Evolutionary conservation across 2,329 filamentous ascomycete genomes (phyloP), one percentile per base, ranked within the genome.

Genomic region (Emericellopsis atlantica): DNA sequence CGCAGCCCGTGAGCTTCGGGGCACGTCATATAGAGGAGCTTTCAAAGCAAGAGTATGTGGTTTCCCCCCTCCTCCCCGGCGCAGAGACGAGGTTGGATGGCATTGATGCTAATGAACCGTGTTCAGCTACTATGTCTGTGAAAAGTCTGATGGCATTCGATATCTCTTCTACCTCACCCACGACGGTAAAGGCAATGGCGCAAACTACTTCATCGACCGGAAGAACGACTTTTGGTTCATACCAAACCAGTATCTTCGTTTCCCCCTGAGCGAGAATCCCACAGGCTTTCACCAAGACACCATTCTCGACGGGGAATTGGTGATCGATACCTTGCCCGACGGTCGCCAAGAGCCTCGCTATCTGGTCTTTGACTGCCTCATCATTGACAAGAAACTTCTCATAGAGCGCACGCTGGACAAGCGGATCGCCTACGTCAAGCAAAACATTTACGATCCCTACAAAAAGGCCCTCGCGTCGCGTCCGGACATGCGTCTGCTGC

Each of bases 191-290:
- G 67, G 66, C 41, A 49, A 56, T 38, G 87, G 93, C 57, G 74
- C 81, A 21, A 84, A 92, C 55, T 95, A 95, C 65, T 72, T 98
- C 43, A 95, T 98, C 63, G 90, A 98, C 64, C 87, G 92, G 55
- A 94, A 89, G 65, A 96, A 98, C 65, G 88, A 96, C 59, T 98
- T 92, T 68, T 95, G 90, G 75, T 87, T 74, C 54, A 77, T 96
- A 45, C 74, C 76, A 24, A 70, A 74, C 45, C 67, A 66, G 40
- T 72, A 67, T 43, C 72, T 96, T 21, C 87, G 94, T 59, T 89
- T 96, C 50, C 92, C 92, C 0, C 67, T 82, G 18, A 76, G 76
- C 32, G 67, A 74, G 35, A 73, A 84, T 48, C 71, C 75, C 10
- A 62, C 69, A 35, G 70, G 67, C 12, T 95, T 85, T 57, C 88